These are phyloP conservation scores for Penicillium nucicola DNA, from an alignment of 495 filamentous ascomycete species.

Conservation along the genomic window DNA sequence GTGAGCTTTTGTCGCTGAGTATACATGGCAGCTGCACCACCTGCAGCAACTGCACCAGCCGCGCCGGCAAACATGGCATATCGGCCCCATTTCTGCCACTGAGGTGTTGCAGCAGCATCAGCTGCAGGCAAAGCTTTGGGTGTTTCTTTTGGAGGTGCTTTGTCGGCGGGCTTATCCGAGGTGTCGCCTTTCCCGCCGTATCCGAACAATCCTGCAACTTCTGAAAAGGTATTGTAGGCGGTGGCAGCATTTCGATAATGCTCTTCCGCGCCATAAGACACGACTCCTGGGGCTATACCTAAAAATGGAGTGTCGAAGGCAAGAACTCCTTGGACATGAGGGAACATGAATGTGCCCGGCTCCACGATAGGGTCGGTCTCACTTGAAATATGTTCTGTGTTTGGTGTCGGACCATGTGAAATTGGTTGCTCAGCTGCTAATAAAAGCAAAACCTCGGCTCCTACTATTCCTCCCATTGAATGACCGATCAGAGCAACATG, in stretches of 20 bases:
- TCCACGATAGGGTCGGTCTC: slow-evolving; percentile 23
- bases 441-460: slow-evolving; percentile 76
- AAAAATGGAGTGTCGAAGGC: slow-evolving; percentile 96
- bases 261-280: slow-evolving; percentile 83
- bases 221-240: slow-evolving; percentile 65
- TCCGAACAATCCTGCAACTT: slow-evolving; percentile 59
- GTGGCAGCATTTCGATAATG: slow-evolving; percentile 73
- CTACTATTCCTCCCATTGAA: slow-evolving; percentile 96
- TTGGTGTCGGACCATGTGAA: slow-evolving; percentile 23
- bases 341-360: slow-evolving; percentile 53
- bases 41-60: slow-evolving; percentile 75
- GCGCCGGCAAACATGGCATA: slow-evolving; percentile 81
- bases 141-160: slow-evolving; percentile 6
- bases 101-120: slow-evolving; percentile 53
- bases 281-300: slow-evolving; percentile 82
- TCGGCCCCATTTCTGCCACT: slow-evolving; percentile 73
- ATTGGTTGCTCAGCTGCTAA: slow-evolving; percentile 69
- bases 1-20: slow-evolving; percentile 73
- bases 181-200: slow-evolving; percentile 40
- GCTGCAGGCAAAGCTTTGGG: slow-evolving; percentile 23
- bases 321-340: slow-evolving; percentile 76
- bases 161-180: slow-evolving; percentile 10
- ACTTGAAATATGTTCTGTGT: slow-evolving; percentile 10
- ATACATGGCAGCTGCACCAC: slow-evolving; percentile 86
- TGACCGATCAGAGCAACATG: slow-evolving; percentile 84